phyloP scores from a whole-genome alignment of 2,329 filamentous ascomycete species.

The Teratosphaeria destructans region DNA sequence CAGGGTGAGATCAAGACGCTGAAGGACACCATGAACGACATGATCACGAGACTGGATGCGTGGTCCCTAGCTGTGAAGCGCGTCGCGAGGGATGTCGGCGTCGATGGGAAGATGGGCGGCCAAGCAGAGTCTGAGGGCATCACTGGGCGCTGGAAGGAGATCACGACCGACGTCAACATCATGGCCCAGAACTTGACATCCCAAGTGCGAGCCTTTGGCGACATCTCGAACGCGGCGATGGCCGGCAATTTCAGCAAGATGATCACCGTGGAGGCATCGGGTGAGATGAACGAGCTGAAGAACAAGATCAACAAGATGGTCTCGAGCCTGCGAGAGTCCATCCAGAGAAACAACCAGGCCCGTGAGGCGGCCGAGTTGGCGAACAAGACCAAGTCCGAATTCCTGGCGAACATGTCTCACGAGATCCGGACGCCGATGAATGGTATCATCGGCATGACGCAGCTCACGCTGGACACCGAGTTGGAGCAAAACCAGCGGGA shows the following conservation, averaged over 20 bases:
- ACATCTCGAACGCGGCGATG: slow-evolving; percentile 95
- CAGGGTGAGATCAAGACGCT: slow-evolving; percentile 89
- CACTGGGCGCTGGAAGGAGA: slow-evolving; percentile 94
- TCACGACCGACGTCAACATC: slow-evolving; percentile 91
- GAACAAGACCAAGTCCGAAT: slow-evolving; percentile 97
- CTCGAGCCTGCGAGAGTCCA: slow-evolving; percentile 86
- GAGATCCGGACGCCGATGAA: slow-evolving; percentile 97
- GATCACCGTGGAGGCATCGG: slow-evolving; percentile 92
- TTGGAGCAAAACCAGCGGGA: slow-evolving; percentile 91
- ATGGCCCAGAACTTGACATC: slow-evolving; percentile 79
- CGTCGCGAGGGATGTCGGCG: slow-evolving; percentile 90
- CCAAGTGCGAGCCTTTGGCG: slow-evolving; percentile 93
- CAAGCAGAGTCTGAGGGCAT: slow-evolving; percentile 91
- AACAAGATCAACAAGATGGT: slow-evolving; percentile 99
- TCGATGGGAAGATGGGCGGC: slow-evolving; percentile 96
- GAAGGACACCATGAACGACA: slow-evolving; percentile 97
- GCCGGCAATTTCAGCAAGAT: slow-evolving; percentile 96
- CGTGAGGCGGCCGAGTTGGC: slow-evolving; percentile 92
- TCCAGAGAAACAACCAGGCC: slow-evolving; percentile 90
- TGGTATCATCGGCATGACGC: slow-evolving; percentile 96
- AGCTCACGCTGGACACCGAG: slow-evolving; percentile 86
- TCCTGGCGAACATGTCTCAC: slow-evolving; percentile 97
- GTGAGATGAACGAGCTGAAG: slow-evolving; percentile 98
- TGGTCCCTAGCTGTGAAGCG: slow-evolving; percentile 95
- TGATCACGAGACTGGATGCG: slow-evolving; percentile 89